Evolutionary conservation across 1,284 basidiomycete genomes (phyloP), one percentile per base, ranked within the genome.

Genomic region (Cutaneotrichosporon spelunceum): DNA sequence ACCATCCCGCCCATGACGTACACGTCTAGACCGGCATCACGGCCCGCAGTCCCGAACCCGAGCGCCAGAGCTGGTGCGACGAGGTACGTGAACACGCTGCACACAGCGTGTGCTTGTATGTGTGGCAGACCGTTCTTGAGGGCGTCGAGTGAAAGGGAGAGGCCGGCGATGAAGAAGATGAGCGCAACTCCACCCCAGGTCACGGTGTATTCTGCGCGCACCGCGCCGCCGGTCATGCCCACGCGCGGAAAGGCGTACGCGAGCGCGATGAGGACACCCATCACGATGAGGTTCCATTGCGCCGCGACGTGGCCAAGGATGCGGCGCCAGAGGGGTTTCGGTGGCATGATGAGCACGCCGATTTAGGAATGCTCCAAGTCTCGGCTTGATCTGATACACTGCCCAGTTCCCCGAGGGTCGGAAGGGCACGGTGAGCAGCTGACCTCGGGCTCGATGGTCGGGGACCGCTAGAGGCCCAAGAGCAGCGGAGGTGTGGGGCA

Each of bases 131-230:
- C 60, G 36, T 65, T 52, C 27, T 72, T 65, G 27, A 76, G 66
- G 50, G 67, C 69, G n/a, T 64, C 58, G 11, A 71, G 61, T 3
- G 75, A 70, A 0, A 77, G 61, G 0, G 68, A 64, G 10, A 78
- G 66, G 9, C 76, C 77, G 0, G 71, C 71, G 27, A 76, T 68
- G 55, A 78, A 65, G 65, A 79, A 79, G 54, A 79, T 78, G 57
- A 78, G 60, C n/a, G 66, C 70, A 21, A 78, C 74, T 2, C 67
- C 67, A 2, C 76, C 70, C 53, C 70, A 76, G 21, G 68, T 67
- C 26, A 74, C 56, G 2, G 70, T 70, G 44, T 64, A 72, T 47
- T 73, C 59, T 13, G 68, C 67, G 39, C 57, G 49, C n/a, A 70
- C 53, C 34, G 62, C 45, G 24, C 72, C 72, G 30, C 69, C 69